Base-by-base conservation (phyloP, 2,329 filamentous ascomycete genomes). In the Fusarium tricinctum region DNA sequence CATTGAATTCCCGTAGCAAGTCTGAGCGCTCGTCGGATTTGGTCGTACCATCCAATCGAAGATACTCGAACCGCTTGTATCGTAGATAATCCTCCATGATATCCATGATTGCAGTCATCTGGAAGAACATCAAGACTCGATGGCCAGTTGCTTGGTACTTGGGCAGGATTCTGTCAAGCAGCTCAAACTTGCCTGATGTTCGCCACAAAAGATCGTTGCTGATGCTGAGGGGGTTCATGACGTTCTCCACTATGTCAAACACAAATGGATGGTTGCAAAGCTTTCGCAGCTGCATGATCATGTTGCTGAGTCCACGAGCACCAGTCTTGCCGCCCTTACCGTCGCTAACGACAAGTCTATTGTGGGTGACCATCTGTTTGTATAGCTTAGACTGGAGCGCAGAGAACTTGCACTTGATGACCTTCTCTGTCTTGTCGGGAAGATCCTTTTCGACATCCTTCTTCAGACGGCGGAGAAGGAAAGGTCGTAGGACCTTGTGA, bases 41-140 rank as follows among this genome's bases (percentile, higher is more conserved):
- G 45, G 96, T 99, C 1, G 94, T 96, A 83, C 96, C 96, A 76
- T 99, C 96, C 62, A 99, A 85, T 78, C 96, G 94, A 70, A 99
- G 86, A 78, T 97, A 99, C 75, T 92, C 86, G 71, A 97, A 85
- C 46, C 91, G 91, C 69, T 93, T 88, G 75, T 93, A 91, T 5
- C 95, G 91, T 66, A 99, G 81, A 78, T 97, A 99, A 78, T 99
- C 96, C 74, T 99, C 96, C 96, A 99, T 98, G 76, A 99, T 99
- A 81, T 99, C 97, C 96, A 99, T 99, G 78, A 99, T 99, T 66
- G 97, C 94, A 6, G 96, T 99, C 96, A 99, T 99, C 79, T 99
- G 96, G 86, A 99, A 99, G 87, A 99, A 99, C 92, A 99, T 98
- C 78, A 99, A 85, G 28, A 98, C 94, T 80, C 96, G 92, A 88